Conservation (phyloP, 2,329 filamentous ascomycete species). For the Elsinoe necatrix region DNA sequence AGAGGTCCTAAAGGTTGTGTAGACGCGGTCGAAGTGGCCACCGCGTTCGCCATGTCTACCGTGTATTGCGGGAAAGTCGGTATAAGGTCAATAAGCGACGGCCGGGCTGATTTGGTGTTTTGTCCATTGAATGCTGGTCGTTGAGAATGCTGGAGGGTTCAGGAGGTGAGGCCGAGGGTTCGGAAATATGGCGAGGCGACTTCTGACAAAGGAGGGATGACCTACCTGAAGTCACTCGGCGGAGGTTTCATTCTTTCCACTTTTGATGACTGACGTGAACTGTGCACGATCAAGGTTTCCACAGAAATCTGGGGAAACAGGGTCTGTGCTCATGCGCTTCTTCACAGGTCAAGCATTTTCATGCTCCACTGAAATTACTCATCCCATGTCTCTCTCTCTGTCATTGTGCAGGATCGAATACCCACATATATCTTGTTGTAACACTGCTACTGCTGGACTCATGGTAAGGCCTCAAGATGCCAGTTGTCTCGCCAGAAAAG, state of each 20-base stretch:
- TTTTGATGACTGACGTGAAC: conserved; percentile 2
- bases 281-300: background rate
- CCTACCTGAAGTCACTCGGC: conserved; percentile 7
- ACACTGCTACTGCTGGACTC: background rate
- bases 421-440: background rate
- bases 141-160: background rate
- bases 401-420: background rate
- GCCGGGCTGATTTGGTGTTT: background rate
- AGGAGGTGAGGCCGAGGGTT: background rate
- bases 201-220: conserved; percentile 9
- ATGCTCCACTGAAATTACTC: conserved; percentile 8
- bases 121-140: conserved; percentile 6
- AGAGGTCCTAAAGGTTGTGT: background rate
- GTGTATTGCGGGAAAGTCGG: background rate
- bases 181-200: background rate
- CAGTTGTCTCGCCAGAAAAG: conserved; percentile 82
- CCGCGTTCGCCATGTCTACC: conserved; percentile 11
- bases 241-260: conserved; percentile 12
- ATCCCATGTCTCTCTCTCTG: background rate
- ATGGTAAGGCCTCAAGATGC: conserved; percentile 53
- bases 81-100: background rate
- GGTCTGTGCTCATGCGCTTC: conserved; percentile 5
- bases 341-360: conserved; percentile 10
- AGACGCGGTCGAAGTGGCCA: background rate
- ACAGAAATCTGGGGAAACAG: conserved; percentile 5